Evolutionary conservation across 768 basidiomycete species (phyloP), one percentile per base, ranked within the genome.

Genomic region (Trametes cingulata): DNA sequence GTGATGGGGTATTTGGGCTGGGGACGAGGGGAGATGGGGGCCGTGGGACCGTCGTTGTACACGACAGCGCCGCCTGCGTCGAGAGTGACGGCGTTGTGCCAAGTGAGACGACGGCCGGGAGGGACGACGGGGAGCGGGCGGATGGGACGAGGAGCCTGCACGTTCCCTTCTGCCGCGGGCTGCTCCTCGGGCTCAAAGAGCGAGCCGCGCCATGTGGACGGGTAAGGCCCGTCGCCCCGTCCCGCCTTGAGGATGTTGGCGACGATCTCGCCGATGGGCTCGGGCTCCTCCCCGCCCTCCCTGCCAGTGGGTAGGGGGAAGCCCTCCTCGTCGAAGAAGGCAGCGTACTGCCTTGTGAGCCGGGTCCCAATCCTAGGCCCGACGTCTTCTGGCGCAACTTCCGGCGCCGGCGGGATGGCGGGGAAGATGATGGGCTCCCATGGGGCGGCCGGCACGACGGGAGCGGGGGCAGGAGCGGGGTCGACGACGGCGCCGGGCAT

Each of bases 331-430:
- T 50, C 39, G 56, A 57, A 50, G 47, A 57, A 24, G 39, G 25
- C 56, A n/a, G 56, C 56, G 46, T 57, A 41, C 56, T 57, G 56
- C 56, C 56, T 40, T 17, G 56, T 49, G 27, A 57, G 15, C 25
- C n/a, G 47, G n/a, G 25, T 49, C n/a, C 56, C 39, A 0, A 20
- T 6, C 36, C 41, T 46, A 4, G 37, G 24, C 5, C 17, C 3
- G 14, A 14, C n/a, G 19, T 22, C n/a, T 3, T 19, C 29, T 15
- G 46, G 36, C 9, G 22, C 25, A 12, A 10, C 29, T 33, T 5
- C 29, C 29, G 29, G 29, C 29, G 29, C 29, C 29, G 29, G 29
- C 29, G 51, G 37, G 24, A 52, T 36, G 22, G 51, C 20, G 22
- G 51, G 51, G 51, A 52, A 52, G 39, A 52, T 37, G 22, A 52